These are phyloP conservation scores for Asclepias syriaca DNA, from an alignment of 257 asterid species.

Conservation along the genomic window DNA sequence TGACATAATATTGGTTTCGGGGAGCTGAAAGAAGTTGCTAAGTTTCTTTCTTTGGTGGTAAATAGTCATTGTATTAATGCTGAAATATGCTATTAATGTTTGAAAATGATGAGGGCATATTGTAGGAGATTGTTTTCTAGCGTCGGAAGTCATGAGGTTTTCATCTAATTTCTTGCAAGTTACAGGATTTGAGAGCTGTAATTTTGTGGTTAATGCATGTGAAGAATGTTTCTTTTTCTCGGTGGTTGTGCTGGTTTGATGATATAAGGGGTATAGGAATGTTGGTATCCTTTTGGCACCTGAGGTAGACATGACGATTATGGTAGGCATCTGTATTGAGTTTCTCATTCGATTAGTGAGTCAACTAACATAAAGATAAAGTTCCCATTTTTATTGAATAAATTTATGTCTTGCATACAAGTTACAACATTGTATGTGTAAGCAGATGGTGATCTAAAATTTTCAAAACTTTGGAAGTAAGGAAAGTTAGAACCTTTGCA, in stretches of 20 bases:
- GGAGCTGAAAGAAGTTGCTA: background rate
- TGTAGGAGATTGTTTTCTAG: background rate
- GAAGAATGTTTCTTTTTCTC: background rate
- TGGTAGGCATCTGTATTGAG: background rate
- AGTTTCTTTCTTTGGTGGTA: background rate
- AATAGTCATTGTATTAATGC: background rate
- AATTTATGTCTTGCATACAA: background rate
- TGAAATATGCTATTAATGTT: background rate
- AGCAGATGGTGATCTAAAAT: background rate
- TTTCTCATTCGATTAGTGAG: background rate
- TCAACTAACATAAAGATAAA: background rate
- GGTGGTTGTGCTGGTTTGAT: background rate
- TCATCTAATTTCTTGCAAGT: background rate
- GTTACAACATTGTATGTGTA: background rate
- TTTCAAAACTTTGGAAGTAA: background rate
- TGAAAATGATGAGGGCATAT: background rate
- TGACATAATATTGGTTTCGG: background rate
- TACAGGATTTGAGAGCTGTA: background rate
- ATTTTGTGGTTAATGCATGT: background rate
- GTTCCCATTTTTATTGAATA: background rate
- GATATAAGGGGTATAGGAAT: background rate
- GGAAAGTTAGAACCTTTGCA: background rate
- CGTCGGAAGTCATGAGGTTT: background rate
- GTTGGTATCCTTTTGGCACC: background rate
- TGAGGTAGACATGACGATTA: background rate